Conservation (phyloP, 2,329 filamentous ascomycete species). For the Zymoseptoria tritici region DNA sequence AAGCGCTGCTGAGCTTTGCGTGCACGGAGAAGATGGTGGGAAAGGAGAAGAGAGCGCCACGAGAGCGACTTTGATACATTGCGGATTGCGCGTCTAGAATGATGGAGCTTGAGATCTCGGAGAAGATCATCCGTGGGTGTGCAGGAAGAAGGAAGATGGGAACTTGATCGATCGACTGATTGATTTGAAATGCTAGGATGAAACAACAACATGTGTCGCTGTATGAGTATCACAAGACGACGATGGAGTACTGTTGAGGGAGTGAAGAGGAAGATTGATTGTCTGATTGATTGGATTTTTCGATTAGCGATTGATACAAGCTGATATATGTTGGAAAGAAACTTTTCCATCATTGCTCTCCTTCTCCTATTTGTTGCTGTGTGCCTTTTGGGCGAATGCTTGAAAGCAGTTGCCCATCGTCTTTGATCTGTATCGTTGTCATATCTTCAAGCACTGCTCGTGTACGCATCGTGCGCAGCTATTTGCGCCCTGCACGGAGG, state of each 20-base stretch:
- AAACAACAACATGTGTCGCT: neutral
- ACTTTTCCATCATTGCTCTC: no score
- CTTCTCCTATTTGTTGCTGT: no score
- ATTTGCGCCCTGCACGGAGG: no score
- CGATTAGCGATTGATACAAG: neutral
- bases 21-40: neutral
- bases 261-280: neutral
- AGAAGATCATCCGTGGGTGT: neutral
- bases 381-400: no score
- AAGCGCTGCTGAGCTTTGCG: neutral
- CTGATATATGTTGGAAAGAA: neutral
- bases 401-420: no score
- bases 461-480: no score
- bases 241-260: neutral
- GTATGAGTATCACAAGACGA: neutral
- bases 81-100: neutral
- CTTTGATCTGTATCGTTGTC: no score
- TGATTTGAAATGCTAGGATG: neutral
- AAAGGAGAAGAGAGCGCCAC: neutral
- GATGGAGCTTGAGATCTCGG: neutral
- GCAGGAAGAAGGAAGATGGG: neutral
- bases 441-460: no score
- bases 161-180: neutral
- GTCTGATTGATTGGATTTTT: neutral
- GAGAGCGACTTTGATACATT: neutral